Evolutionary conservation across 108 stramenopile species (phyloP), one percentile per base, ranked within the genome.

Genomic region (Asterionellopsis glacialis): DNA sequence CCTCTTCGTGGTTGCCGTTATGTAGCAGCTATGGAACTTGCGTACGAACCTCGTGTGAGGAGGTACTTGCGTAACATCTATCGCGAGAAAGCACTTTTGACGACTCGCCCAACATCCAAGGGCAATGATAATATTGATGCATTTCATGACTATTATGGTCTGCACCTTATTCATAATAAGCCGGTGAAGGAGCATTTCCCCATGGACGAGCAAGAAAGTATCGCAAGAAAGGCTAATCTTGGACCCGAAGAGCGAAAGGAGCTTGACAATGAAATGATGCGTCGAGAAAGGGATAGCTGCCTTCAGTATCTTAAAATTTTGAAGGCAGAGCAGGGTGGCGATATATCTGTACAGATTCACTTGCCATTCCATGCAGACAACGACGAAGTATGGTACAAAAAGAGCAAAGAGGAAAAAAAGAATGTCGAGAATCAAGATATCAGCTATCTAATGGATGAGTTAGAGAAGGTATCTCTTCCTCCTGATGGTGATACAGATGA

Each of bases 1-100:
- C 84, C 89, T 24, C 70, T 93, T 13, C 73, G 84, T 25, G 87
- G 84, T 13, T 89, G 91, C 54, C 76, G 89, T 24, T 94, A 88
- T 60, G 88, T 94, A 38, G 88, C 88, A 24, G 93, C 93, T 11
- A 85, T 91, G 80, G 93, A 94, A 72, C 56, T 94, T 23, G 87
- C 93, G 11, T 73, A 83, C 52, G 93, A 94, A 71, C 93, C 93
- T 11, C 73, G 93, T 16, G 71, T 94, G n/a, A 83, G 89, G 26
- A 68, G 72, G 39, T 58, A 65, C 45, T 61, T 94, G 25, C 74
- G 93, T 26, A 62, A 71, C 9, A 81, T 94, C 44, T 94, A 84
- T 57, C 74, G 83, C 12, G 54, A 72, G 11, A 63, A 83, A 52
- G 87, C 87, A 40, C 57, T 82, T 18, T 60, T 94, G 48, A 84